Evolutionary conservation across 108 stramenopile species (phyloP).

Genomic region (Cyclotella atomus): DNA sequence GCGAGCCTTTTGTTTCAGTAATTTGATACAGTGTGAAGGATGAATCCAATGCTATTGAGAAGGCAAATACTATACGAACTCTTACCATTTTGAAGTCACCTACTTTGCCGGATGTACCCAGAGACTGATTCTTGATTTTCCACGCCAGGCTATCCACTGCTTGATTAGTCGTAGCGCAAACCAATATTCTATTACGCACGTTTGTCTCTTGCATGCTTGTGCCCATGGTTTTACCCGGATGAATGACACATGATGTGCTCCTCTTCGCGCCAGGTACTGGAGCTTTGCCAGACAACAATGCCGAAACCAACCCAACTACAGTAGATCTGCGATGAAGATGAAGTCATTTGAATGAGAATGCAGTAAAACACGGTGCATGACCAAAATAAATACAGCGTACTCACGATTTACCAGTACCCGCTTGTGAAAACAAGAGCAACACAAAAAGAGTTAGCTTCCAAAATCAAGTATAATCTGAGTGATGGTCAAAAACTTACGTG

Average conservation of each 20-base stretch:
- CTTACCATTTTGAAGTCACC: constrained; percentile 44
- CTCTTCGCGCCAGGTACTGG: constrained; percentile 39
- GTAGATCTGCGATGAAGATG: constrained; percentile 32
- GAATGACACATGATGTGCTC: constrained; percentile 35
- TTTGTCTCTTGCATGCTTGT: constrained; percentile 8
- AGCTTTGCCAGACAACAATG: constrained; percentile 55
- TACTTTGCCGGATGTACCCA: constrained; percentile 52
- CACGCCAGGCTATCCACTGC: constrained; percentile 76
- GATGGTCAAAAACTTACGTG: neutral
- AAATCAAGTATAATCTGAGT: neutral
- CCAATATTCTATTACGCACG: constrained; percentile 52
- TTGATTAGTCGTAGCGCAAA: constrained; percentile 78
- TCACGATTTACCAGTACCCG: constrained; percentile 24
- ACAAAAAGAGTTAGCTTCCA: neutral
- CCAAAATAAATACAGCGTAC: neutral
- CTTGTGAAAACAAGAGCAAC: neutral
- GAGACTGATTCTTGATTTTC: constrained; percentile 59
- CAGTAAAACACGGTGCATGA: neutral
- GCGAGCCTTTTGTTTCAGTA: constrained; percentile 10
- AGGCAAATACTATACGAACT: neutral
- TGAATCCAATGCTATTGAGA: too few species aligned
- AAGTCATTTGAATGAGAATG: neutral
- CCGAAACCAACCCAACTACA: constrained; percentile 68
- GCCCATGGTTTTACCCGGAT: constrained; percentile 50
- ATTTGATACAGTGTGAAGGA: too few species aligned